A percentile compares a stretch with the other conserved stretches of the same genome.
These are phyloP conservation scores for Helichrysum umbraculigerum DNA, from an alignment of 129 eudicot species.

Conservation along the genomic window DNA sequence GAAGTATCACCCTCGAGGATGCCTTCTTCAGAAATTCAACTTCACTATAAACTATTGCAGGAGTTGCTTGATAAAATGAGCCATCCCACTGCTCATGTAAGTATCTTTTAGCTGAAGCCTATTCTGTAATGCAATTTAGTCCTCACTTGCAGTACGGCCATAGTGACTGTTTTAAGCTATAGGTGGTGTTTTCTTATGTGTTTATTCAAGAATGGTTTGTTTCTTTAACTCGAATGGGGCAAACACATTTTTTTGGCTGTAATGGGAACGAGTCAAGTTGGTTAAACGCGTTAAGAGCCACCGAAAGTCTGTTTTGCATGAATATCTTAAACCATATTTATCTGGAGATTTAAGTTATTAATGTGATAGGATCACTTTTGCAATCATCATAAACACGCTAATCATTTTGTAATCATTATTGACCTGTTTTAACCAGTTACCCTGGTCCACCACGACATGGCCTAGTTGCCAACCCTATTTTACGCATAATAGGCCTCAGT, in stretches of 20 bases:
- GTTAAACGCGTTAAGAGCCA: not conserved
- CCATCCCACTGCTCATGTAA: slow-evolving; percentile 92
- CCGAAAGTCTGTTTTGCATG: not conserved
- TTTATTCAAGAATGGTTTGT: not conserved
- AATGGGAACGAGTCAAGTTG: not conserved
- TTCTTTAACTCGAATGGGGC: not conserved
- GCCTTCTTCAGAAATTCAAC: slow-evolving; percentile 65
- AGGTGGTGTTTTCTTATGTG: not conserved
- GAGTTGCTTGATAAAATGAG: slow-evolving; percentile 83
- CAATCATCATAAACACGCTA: not conserved
- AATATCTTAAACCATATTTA: not conserved
- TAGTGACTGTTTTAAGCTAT: not conserved
- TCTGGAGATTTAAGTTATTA: not conserved
- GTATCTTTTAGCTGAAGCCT: slow-evolving; percentile 12
- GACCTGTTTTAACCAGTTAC: not conserved
- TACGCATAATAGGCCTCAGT: not conserved
- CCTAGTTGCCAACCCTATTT: not conserved
- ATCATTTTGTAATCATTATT: not conserved
- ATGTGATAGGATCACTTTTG: not conserved
- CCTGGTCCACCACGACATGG: not conserved
- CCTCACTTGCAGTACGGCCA: not conserved
- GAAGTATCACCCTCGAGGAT: slow-evolving; percentile 83
- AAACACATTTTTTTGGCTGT: not conserved
- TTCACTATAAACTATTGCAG: slow-evolving; percentile 65
- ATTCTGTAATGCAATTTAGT: not conserved